Conservation (phyloP, 257 asterid genomes). For the Verbascum thapsus region DNA sequence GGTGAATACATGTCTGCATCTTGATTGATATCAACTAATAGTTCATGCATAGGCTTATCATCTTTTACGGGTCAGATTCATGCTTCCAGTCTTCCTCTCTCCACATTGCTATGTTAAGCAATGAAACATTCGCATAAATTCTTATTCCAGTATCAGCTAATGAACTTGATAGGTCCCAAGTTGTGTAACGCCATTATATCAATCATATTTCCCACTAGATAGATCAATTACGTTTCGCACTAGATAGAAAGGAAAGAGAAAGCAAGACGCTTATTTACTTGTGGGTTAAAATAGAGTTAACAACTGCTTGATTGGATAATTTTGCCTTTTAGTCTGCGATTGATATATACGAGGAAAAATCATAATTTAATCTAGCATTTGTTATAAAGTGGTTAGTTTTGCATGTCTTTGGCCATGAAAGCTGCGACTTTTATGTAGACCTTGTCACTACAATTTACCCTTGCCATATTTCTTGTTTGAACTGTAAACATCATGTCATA, state of each 20-base stretch:
- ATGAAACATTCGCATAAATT: not conserved
- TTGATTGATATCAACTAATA: not conserved
- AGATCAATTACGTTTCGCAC: not conserved
- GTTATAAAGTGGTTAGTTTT: not conserved
- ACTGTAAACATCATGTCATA: not conserved
- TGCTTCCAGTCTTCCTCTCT: not conserved
- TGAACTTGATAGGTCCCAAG: not conserved
- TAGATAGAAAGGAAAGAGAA: not conserved
- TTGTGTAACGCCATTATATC: not conserved
- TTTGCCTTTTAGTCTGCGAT: not conserved
- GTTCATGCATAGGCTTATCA: not conserved
- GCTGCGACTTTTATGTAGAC: not conserved
- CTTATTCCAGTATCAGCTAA: not conserved
- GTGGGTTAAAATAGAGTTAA: not conserved
- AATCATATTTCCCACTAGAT: not conserved
- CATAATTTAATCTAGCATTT: slow-evolving; percentile 1
- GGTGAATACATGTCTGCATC: not conserved
- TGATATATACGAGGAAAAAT: not conserved
- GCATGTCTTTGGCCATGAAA: not conserved
- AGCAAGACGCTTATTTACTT: not conserved
- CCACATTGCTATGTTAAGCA: slow-evolving; percentile 12
- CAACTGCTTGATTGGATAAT: not conserved
- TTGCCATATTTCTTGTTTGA: slow-evolving; percentile 3
- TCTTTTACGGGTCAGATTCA: not conserved
- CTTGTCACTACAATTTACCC: not conserved